Evolutionary conservation across 805 yeast species (phyloP).

Genomic region (Kodamaea sagamina): DNA sequence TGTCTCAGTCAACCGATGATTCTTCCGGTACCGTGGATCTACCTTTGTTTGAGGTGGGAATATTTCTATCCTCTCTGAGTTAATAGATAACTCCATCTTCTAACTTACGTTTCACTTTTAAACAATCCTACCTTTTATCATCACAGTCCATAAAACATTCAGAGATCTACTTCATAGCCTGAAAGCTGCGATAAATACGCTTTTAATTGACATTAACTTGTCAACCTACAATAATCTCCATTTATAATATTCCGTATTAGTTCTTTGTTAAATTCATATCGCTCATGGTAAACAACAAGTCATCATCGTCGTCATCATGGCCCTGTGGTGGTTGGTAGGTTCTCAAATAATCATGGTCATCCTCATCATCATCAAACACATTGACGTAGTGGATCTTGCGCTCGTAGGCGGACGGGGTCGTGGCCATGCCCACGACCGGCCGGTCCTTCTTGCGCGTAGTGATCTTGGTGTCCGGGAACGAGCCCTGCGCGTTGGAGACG

Average conservation of each 20-base stretch:
- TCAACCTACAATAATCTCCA: conserved; percentile 1
- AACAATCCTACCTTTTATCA: too few relatives aligned
- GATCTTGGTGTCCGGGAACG: conserved; percentile 10
- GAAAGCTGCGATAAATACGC: too few relatives aligned
- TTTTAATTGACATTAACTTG: too few relatives aligned
- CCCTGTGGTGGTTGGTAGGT: conserved; percentile 6
- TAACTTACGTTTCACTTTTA: too few relatives aligned
- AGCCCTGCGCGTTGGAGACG: conserved; percentile 26
- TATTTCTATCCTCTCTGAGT: too few relatives aligned
- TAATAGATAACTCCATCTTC: too few relatives aligned
- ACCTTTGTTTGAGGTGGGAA: too few relatives aligned
- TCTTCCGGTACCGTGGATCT: too few relatives aligned
- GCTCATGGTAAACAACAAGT: conserved; percentile 69
- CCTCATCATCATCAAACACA: conserved; percentile 51
- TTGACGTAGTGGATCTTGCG: conserved; percentile 35
- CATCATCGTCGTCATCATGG: conserved; percentile 52
- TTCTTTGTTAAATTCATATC: conserved; percentile 54
- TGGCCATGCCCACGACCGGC: conserved; percentile 33
- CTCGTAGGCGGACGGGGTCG: conserved; percentile 35
- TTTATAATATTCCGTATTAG: conserved; percentile 6
- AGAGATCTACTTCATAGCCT: too few relatives aligned
- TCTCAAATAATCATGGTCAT: conserved; percentile 34
- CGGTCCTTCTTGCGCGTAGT: conserved; percentile 12
- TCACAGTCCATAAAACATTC: too few relatives aligned
- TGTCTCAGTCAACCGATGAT: too few relatives aligned